Base-by-base conservation (phyloP, 176 grass and related monocot genomes). In the Echinochloa phyllopogon region DNA sequence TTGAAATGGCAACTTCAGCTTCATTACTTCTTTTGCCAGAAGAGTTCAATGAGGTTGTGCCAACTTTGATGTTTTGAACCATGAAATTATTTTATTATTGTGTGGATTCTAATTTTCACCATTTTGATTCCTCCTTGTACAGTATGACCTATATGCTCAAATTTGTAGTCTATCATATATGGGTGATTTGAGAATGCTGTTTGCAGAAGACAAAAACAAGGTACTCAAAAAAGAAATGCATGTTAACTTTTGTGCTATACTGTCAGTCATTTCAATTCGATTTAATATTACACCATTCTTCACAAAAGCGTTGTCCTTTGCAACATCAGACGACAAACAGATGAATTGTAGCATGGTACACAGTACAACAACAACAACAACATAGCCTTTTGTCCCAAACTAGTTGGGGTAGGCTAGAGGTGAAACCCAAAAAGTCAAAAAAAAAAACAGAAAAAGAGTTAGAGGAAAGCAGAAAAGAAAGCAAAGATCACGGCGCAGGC, bases 171-270 rank as follows among this genome's bases (percentile, higher is more conserved):
- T 98, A 47, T 92, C 96, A 70, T 95, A 94, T 77, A 95, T 92
- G 89, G 96, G 96, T 87, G 93, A 98, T 89, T 39, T 95, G 63
- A 89, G 93, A 64, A 98, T 98, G 96, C 69, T 98, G 45, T 95
- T 98, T 82, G 96, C 96, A 48, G 93, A 98, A 93, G 91, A 98
- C 90, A 95, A 92, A 83, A 56, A 95, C 86, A 94, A 95, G 89
- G 93, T 94, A 79, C 68, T 65, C 18, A n/a, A 61, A 71, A 78
- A 39, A 76, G 42, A 36, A 29, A 41, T 37, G 41, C 38, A 49
- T 60, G 13, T 64, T 40, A 50, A 16, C 13, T 51, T 51, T 79
- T 17, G 39, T 6, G 71, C 4, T 49, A 4, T 56, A 33, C 38
- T 1, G 3, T 7, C 11, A 39, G 14, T 27, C 63, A 62, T 80